Percentiles rank a stretch among this genome's conserved stretches.
Conservation (phyloP, 371 early-diverging fungal genomes). For the Apophysomyces variabilis region DNA sequence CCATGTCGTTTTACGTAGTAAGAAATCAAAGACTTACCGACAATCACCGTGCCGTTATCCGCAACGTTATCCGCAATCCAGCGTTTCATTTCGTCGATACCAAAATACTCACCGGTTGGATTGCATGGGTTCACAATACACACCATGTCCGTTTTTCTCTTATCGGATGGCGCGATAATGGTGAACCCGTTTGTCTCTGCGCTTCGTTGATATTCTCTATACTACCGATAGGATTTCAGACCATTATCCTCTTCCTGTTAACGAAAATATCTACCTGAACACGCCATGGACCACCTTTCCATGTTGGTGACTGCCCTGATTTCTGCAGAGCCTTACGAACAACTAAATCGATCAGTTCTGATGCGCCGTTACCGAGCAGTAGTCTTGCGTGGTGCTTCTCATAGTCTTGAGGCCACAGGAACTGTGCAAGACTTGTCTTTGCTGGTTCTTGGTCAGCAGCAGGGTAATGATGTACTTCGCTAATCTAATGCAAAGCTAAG, state of each 20-base stretch:
- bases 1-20: too few relatives aligned
- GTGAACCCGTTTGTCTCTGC: conserved; percentile 73
- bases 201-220: conserved; percentile 86
- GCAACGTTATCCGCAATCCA: conserved; percentile 72
- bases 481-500: conserved; percentile 42
- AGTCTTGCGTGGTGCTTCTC: conserved; percentile 56
- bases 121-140: conserved; percentile 89
- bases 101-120: conserved; percentile 85
- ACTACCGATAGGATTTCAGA: conserved; percentile 45
- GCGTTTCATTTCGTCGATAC: conserved; percentile 63
- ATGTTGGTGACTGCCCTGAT: conserved; percentile 44
- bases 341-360: conserved; percentile 85
- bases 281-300: conserved; percentile 85
- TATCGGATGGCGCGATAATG: conserved; percentile 60
- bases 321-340: conserved; percentile 65
- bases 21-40: conserved; percentile 50
- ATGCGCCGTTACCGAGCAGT: conserved; percentile 85
- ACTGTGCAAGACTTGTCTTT: conserved; percentile 76
- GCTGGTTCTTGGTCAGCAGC: conserved; percentile 91
- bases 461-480: conserved; percentile 82
- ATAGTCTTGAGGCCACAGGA: conserved; percentile 72
- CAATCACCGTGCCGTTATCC: conserved; percentile 72
- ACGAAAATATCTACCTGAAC: conserved; percentile 55
- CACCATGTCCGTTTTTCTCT: conserved; percentile 62
- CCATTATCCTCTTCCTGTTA: neutral